Evolutionary conservation across 768 basidiomycete genomes (phyloP), one percentile per base, ranked within the genome.

Genomic region (Coprinellus aureogranulatus): DNA sequence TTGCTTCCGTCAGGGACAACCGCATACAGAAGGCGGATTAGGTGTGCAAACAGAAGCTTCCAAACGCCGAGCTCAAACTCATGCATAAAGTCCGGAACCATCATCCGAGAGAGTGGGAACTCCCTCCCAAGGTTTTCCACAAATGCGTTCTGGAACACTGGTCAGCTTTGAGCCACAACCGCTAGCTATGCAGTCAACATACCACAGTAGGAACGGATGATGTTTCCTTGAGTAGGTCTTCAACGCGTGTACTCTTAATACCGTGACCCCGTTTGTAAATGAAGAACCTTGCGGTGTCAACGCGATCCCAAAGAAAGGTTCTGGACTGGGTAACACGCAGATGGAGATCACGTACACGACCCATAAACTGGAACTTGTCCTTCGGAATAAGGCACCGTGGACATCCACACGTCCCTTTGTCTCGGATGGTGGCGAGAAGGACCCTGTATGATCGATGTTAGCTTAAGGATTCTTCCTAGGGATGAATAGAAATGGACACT

Each of bases 41-140:
- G 61, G 48, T 79, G 76, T 0, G 62, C 67, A 27, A 80, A 72
- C 0, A 75, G 25, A 0, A 62, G 20, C 53, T 76, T 77, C 73
- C 73, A 77, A 1, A 74, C 70, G 8, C 77, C 77, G 0, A 75
- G 63, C 49, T 77, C 76, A 62, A 77, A 69, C 53, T 78, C 73
- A 59, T 75, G 73, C 55, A 77, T 55, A 23, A 73, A 57, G 58
- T 79, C 73, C 8, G 71, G 66, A 1, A 67, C 71, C 9, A 75
- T 62, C 61, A 75, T 71, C 2, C 45, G 31, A 23, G 62, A 67
- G 0, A 70, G 48, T 23, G 68, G 55, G 48, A 75, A 73, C 25
- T 59, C 40, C 12, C 41, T 30, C 23, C 64, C 63, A 28, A 71
- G 57, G 18, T 59, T 46, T 14, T 60, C 45, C 14, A 58, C 44